Evolutionary conservation across 768 basidiomycete species (phyloP).

Genomic region (Kwoniella heveanensis): DNA sequence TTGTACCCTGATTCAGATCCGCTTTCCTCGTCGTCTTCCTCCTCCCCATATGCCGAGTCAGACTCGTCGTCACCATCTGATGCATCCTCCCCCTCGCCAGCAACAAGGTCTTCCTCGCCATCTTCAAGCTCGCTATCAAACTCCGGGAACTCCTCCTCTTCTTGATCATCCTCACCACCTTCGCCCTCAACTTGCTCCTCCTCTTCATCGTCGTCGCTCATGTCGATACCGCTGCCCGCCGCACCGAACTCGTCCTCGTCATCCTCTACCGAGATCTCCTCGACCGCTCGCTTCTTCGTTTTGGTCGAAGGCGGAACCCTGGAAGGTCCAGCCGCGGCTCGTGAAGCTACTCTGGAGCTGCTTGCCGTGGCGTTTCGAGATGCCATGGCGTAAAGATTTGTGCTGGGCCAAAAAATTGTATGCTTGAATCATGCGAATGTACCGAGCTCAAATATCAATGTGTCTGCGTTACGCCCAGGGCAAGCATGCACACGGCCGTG

Average conservation of each 20-base stretch:
- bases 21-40: constrained; percentile 42
- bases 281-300: constrained; percentile 22
- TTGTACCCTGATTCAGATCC: constrained; percentile 57
- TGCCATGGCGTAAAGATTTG: constrained; percentile 4
- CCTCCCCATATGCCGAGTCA: constrained; percentile 27
- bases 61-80: constrained; percentile 18
- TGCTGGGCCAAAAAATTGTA: background rate
- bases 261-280: constrained; percentile 29
- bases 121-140: constrained; percentile 47
- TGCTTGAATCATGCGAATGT: background rate
- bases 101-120: constrained; percentile 36
- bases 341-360: constrained; percentile 17
- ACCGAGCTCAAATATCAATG: too few species aligned
- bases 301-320: background rate
- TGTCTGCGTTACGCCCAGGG: too few species aligned
- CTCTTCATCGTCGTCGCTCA: constrained; percentile 26
- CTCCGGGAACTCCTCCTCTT: constrained; percentile 47
- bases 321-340: constrained; percentile 20
- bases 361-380: constrained; percentile 23
- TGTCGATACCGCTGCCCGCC: constrained; percentile 20
- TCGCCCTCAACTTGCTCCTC: constrained; percentile 15
- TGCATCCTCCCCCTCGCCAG: constrained; percentile 14
- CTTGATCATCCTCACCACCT: constrained; percentile 26
- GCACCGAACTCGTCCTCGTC: constrained; percentile 28
- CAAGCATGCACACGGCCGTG: too few species aligned